Percentiles rank a stretch among this genome's conserved stretches.
Conservation (phyloP, 306 rosid genomes). For the Pueraria montana region DNA sequence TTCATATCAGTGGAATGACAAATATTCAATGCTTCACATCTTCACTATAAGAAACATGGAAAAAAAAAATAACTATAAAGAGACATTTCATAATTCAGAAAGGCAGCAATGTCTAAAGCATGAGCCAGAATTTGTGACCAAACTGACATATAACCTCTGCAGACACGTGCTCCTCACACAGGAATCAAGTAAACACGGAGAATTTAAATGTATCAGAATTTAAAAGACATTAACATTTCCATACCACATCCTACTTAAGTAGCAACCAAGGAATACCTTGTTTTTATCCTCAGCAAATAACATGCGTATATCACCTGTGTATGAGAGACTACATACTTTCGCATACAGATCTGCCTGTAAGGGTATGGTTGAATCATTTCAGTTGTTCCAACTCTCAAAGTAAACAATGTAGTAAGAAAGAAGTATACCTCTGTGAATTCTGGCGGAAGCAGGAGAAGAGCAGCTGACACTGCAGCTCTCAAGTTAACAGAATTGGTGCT, state of each 20-base stretch:
- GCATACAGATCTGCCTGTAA: conserved; percentile 92
- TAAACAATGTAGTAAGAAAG: conserved; percentile 46
- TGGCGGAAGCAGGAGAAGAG: conserved; percentile 90
- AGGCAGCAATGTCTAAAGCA: conserved; percentile 4
- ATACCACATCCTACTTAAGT: conserved; percentile 31
- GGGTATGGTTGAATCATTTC: conserved; percentile 33
- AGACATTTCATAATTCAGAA: conserved; percentile 10
- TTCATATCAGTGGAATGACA: conserved; percentile 33
- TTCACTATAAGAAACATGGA: background rate
- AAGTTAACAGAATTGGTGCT: conserved; percentile 72
- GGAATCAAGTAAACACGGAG: conserved; percentile 24
- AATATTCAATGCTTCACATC: background rate
- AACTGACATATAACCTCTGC: conserved; percentile 30
- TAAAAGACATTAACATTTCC: conserved; percentile 36
- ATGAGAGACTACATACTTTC: conserved; percentile 92
- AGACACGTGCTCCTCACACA: conserved; percentile 19
- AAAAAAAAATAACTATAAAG: background rate
- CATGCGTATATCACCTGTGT: conserved; percentile 91
- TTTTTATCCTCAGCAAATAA: conserved; percentile 94
- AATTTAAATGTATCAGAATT: conserved; percentile 14
- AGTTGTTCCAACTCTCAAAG: conserved; percentile 37
- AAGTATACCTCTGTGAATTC: conserved; percentile 81
- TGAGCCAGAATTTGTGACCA: conserved; percentile 12
- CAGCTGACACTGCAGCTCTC: conserved; percentile 86
- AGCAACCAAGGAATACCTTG: conserved; percentile 68